Conservation (phyloP, 2,329 filamentous ascomycete species). For the Alternaria hordeiaustralica region DNA sequence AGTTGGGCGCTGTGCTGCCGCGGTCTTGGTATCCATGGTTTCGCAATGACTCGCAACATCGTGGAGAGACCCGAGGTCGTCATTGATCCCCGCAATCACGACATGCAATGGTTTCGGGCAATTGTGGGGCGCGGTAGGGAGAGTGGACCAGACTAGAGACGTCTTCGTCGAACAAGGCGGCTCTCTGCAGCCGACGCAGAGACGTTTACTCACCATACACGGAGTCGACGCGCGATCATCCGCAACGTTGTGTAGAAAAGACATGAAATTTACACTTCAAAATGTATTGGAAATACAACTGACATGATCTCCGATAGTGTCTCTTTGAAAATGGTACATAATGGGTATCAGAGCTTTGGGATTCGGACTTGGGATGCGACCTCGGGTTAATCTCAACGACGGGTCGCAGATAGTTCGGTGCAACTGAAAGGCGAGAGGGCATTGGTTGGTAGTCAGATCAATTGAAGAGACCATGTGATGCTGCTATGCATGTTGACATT, state of each 20-base stretch:
- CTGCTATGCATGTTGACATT: neutral
- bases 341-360: neutral
- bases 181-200: neutral
- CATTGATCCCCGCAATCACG: constrained; percentile 18
- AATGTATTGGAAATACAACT: neutral
- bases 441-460: neutral
- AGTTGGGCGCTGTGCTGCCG: neutral
- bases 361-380: neutral
- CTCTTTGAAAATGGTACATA: neutral
- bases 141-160: constrained; percentile 9
- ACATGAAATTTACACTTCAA: fast-evolving
- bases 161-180: neutral
- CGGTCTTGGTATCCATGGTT: neutral
- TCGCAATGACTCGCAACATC: neutral
- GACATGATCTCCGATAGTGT: neutral
- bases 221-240: neutral
- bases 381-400: neutral
- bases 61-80: constrained; percentile 4
- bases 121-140: neutral
- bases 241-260: neutral
- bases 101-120: constrained; percentile 6
- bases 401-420: neutral
- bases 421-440: neutral
- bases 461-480: neutral
- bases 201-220: neutral